Base-by-base conservation (phyloP, 495 filamentous ascomycete species). In the Talaromyces liani region DNA sequence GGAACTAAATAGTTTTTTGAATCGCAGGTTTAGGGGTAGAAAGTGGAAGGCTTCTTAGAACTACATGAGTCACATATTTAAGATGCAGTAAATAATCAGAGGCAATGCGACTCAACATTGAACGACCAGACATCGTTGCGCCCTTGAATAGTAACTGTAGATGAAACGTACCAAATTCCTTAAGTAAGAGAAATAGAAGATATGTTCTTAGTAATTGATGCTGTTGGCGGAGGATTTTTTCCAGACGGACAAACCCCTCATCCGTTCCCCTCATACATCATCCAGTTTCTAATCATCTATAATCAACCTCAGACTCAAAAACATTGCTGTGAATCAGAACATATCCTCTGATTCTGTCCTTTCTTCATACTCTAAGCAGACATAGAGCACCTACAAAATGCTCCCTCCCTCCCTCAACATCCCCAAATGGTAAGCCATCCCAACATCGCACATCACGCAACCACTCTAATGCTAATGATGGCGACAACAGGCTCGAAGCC, bases 401-500 rank as follows among this genome's bases (percentile, higher is more conserved):
- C 71, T 79, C 34, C 75, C 71, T 4, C 76, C 78, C 27, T 74
- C 77, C 12, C 68, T 94, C 55, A 94, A 96, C 69, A 80, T 96
- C 54, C 91, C 91, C 3, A 93, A 91, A 83, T 96, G 91, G 91
- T 92, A 82, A 47, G 72, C 54, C 58, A 10, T 59, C 41, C 58
- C 41, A 34, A 24, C 63, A 29, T 56, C 41, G 47, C 14, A 64
- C 61, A 36, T 71, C 25, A 67, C 61, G 39, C 65, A 58, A 53
- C n/a, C 22, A 18, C 25, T 59, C 16, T 6, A n/a, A n/a, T 16
- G 1, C 34, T 47, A 41, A 49, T 22, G n/a, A n/a, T 18, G 29
- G 36, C 58, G 33, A 53, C 62, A 27, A 41, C 67, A 98, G 94
- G 94, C 88, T 98, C 47, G 86, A 92, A 71, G 85, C 89, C 70